Evolutionary conservation across 768 basidiomycete genomes (phyloP).

Genomic region (Mycena rosella): DNA sequence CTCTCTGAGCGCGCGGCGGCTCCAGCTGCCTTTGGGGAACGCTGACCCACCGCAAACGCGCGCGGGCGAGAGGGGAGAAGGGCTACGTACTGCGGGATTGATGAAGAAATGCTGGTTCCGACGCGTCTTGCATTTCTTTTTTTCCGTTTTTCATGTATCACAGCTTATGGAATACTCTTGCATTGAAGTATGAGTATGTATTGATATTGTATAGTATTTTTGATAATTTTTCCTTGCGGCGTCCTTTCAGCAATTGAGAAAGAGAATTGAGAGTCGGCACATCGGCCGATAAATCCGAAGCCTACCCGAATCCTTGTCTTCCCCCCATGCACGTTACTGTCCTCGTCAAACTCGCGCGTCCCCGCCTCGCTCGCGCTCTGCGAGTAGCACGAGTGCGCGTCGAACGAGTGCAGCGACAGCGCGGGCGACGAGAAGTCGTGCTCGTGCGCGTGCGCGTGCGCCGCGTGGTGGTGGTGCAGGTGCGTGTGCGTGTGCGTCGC

Average conservation of each 20-base stretch:
- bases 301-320: too few species aligned
- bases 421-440: slow-evolving; percentile 30
- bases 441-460: not conserved
- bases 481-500: slow-evolving; percentile 12
- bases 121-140: too few species aligned
- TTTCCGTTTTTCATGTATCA: too few species aligned
- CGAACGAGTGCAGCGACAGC: slow-evolving; percentile 33
- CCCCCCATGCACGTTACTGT: too few species aligned
- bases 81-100: not conserved
- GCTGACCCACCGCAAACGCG: not conserved
- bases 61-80: not conserved
- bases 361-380: slow-evolving; percentile 32
- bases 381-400: slow-evolving; percentile 16
- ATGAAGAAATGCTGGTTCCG: not conserved
- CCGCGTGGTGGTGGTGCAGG: slow-evolving; percentile 1
- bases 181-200: too few species aligned
- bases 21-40: slow-evolving; percentile 2
- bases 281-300: too few species aligned
- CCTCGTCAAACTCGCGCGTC: slow-evolving; percentile 32
- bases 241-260: too few species aligned
- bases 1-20: not conserved
- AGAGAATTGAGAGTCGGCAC: too few species aligned
- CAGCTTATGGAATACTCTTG: too few species aligned
- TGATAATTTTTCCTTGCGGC: too few species aligned
- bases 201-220: too few species aligned